These are phyloP conservation scores for Botrytis pseudocinerea DNA, from an alignment of 2,329 filamentous ascomycete species.

Conservation along the genomic window DNA sequence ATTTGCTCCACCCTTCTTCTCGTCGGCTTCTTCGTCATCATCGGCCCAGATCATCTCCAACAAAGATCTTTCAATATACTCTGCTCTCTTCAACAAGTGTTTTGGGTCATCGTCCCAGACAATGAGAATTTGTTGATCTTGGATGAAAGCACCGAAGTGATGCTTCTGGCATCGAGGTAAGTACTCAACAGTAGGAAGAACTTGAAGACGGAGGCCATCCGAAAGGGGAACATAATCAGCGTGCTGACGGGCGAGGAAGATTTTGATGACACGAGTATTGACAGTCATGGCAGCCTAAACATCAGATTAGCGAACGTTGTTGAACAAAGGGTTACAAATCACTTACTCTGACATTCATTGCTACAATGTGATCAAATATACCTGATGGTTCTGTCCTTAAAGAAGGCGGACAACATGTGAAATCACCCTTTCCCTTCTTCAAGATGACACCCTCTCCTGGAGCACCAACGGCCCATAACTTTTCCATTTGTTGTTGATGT, in stretches of 20 bases:
- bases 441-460: conserved; percentile 56
- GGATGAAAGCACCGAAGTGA: conserved; percentile 65
- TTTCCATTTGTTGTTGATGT: conserved; percentile 60
- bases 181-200: conserved; percentile 57
- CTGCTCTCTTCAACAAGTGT: conserved; percentile 53
- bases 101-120: conserved; percentile 65
- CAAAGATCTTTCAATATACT: conserved; percentile 53
- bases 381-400: conserved; percentile 48
- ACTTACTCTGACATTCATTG: conserved; percentile 56
- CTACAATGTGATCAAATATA: conserved; percentile 51
- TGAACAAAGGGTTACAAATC: too few species aligned
- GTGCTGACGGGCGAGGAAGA: conserved; percentile 53
- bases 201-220: conserved; percentile 60
- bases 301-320: not conserved
- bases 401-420: conserved; percentile 52
- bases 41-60: conserved; percentile 60
- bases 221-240: conserved; percentile 58
- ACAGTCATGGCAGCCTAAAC: conserved; percentile 65
- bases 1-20: conserved; percentile 31
- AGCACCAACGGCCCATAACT: conserved; percentile 50
- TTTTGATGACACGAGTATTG: conserved; percentile 63
- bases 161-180: conserved; percentile 62
- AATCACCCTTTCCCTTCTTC: conserved; percentile 53
- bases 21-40: conserved; percentile 42
- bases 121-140: conserved; percentile 57